Base-by-base conservation (phyloP, 2,329 filamentous ascomycete species). In the Stachybotrys echinatus region DNA sequence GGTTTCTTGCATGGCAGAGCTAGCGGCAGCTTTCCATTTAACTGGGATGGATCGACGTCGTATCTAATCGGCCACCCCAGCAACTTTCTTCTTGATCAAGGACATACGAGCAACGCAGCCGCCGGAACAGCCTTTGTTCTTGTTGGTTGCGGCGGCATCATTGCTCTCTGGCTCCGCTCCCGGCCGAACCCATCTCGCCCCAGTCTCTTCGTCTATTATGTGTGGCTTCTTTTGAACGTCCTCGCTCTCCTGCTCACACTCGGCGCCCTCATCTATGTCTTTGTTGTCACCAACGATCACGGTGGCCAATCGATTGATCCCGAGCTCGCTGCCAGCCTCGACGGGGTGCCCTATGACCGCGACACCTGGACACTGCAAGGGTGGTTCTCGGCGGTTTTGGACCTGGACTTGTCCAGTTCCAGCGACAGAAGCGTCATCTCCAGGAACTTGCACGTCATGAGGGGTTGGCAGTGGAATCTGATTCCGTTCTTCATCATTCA, bases 401-500 rank as follows among this genome's bases (percentile, higher is more conserved):
- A 61, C 4, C 50, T 63, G 3, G 52, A 63, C 2, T 37, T 64
- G 2, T n/a, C n/a, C n/a, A n/a, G n/a, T n/a, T 45, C 48, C 0
- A 44, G 38, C 38, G 46, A 51, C 23, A 48, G 58, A 5, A 52
- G 43, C 10, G 55, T 60, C 17, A 64, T 63, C 12, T 48, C 42
- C 5, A 49, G 43, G 2, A 58, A 61, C 12, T n/a, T 64, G 5
- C 57, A 52, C 7, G 23, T 63, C 27, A 63, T 63, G 53, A 47
- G 52, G 1, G 61, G 61, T 3, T 63, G 61, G 61, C 59, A 63
- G 27, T 63, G 60, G 20, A 63, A 63, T 27, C 48, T 63, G 3
- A 63, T 64, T 10, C 61, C 60, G 1, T 59, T 63, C 48, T 63
- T 63, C n/a, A 34, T 61, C 1, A 38, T 63, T 3, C 60, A 64